Evolutionary conservation across 345 rosid genomes (phyloP), one percentile per base, ranked within the genome.

Genomic region (Populus tremula): DNA sequence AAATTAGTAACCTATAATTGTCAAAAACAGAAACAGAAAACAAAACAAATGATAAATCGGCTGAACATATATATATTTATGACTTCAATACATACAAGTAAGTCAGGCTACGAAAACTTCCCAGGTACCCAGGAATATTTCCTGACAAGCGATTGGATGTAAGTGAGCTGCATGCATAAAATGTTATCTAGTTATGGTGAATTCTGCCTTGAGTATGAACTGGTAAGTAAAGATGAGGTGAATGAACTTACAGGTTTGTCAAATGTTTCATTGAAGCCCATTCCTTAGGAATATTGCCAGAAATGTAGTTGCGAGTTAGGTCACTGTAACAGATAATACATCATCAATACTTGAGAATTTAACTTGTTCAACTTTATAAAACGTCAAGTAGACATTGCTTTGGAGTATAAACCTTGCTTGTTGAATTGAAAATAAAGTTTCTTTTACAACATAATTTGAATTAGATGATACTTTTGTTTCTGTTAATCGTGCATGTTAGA

Each of bases 261-360:
- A 74, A 75, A 21, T 43, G 35, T 31, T 3, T 69, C 62, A 50
- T 27, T 36, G 82, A 74, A 68, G 71, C 53, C 82, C 82, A 80
- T 74, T 75, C 75, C 13, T 0, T 7, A 2, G 82, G 82, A 16
- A 80, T 65, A 17, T 36, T 43, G 5, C 82, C 78, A 63, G 59
- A 61, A 18, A 80, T 56, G 21, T 69, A 80, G 71, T 75, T 80
- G 16, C 23, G 47, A 71, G 54, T 35, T 5, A 74, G 67, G 70
- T 80, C 78, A 75, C 82, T 80, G 71, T 31, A 45, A 49, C 18
- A 2, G 8, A 45, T 21, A 64, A 43, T 38, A 1, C 8, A 39
- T 11, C 10, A 39, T 39, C 2, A 8, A 39, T 39, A 39, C 8
- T 1, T 8, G 10, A 39, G 10, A 39, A 39, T 39, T 39, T 6